phyloP scores from a whole-genome alignment of 169 alveolate species.

The Plasmodium sp. region DNA sequence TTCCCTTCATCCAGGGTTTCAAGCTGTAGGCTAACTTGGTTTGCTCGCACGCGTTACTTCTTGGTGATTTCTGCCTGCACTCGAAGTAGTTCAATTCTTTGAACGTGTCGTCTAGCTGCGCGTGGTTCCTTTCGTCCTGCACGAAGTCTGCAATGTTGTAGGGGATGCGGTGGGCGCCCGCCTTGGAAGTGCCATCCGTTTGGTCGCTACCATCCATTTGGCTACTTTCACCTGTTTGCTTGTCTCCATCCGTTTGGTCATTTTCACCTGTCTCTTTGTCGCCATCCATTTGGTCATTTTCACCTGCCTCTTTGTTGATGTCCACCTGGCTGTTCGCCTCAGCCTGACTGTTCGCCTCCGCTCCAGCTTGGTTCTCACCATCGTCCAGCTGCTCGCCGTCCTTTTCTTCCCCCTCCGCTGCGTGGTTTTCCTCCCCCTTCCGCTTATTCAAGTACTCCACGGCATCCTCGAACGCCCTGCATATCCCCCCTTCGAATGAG shows the following conservation, averaged over 20 bases:
- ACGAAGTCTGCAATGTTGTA: constrained; percentile 20
- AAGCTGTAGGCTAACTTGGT: constrained; percentile 61
- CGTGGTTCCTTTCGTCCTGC: constrained; percentile 3
- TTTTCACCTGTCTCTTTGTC: background rate
- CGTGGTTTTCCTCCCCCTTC: constrained; percentile 47
- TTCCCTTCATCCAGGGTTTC: constrained; percentile 69
- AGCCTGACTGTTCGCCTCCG: background rate
- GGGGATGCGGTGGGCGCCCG: background rate
- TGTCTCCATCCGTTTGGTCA: background rate
- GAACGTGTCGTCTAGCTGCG: constrained; percentile 1
- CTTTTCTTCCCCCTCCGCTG: too few relatives aligned
- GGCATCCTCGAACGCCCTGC: constrained; percentile 20
- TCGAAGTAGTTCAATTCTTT: constrained; percentile 10
- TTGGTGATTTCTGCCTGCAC: background rate
- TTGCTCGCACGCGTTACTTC: constrained; percentile 1
- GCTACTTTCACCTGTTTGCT: background rate
- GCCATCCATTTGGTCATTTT: background rate
- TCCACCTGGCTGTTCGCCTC: background rate
- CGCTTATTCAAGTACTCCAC: constrained; percentile 45
- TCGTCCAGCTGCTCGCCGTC: background rate
- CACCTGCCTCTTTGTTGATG: background rate
- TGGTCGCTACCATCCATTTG: background rate
- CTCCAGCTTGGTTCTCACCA: background rate
- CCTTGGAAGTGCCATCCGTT: background rate
- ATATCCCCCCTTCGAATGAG: constrained; percentile 61